Evolutionary conservation across 768 basidiomycete species (phyloP), one percentile per base, ranked within the genome.

Genomic region (Russula vinacea): DNA sequence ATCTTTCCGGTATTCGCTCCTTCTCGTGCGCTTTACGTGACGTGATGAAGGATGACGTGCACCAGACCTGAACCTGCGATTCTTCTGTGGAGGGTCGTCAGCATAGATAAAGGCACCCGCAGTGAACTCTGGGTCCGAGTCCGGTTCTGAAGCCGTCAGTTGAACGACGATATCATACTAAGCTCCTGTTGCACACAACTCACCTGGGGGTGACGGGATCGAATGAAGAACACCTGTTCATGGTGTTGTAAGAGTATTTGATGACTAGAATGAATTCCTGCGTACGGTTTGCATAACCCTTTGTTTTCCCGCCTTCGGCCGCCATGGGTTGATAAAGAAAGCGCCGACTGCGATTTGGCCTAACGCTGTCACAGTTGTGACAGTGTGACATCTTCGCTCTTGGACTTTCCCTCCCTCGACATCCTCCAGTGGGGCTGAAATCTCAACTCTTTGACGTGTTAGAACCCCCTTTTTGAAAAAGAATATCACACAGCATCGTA

Each of bases 41-140:
- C n/a, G 39, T 22, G 42, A 11, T 13, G 37, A 35, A 10, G 35
- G 40, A 42, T 17, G 26, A 37, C 24, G 50, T 39, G 47, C 24
- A 8, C 42, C 29, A 33, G 52, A 42, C 47, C 40, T 55, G 19
- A 44, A 60, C 56, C 74, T 76, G 29, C 65, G 69, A 39, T 72
- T 69, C 60, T 75, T 77, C 63, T 66, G 69, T 0, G 62, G 56
- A 61, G 65, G 60, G 71, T 78, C 54, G 60, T 70, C 53, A 59
- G 77, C 61, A 62, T 70, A 49, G 62, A 78, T 59, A 63, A 77
- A 78, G 8, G 70, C 63, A 1, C 80, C 79, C 3, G 80, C 74
- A 32, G 75, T 76, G 67, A 84, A 84, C 54, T 83, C 81, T 37
- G 80, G 75, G 68, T 84, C 82, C 0, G 81, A 79, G 68, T 83